Conservation (phyloP, 345 rosid species). For the Excoecaria agallocha region DNA sequence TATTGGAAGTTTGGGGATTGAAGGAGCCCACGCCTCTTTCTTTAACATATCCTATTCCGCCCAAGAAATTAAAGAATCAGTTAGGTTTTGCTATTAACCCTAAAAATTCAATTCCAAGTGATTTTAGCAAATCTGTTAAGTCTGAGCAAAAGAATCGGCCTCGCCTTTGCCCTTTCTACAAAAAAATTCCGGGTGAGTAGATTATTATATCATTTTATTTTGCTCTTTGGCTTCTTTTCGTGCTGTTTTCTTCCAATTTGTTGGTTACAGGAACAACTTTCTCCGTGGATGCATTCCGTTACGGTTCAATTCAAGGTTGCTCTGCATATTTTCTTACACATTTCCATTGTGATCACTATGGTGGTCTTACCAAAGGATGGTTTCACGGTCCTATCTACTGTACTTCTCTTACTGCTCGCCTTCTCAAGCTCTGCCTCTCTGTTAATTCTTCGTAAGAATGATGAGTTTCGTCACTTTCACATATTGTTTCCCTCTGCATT, state of each 20-base stretch:
- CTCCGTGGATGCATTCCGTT: conserved; percentile 78
- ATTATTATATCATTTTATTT: neutral
- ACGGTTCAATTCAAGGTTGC: conserved; percentile 55
- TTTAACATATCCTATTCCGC: conserved; percentile 15
- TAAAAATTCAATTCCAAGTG: neutral
- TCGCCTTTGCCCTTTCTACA: conserved; percentile 69
- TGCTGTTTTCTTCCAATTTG: neutral
- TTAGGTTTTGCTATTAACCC: neutral
- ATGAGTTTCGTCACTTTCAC: neutral
- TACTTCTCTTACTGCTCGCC: conserved; percentile 62
- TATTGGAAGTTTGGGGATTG: conserved; percentile 66
- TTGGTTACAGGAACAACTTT: conserved; percentile 52
- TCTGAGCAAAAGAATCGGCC: conserved; percentile 20
- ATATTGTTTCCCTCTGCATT: neutral
- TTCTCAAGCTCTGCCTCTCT: conserved; percentile 55
- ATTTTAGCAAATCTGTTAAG: neutral
- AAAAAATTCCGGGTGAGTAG: conserved; percentile 61
- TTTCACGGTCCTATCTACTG: conserved; percentile 73
- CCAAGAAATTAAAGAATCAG: conserved; percentile 6
- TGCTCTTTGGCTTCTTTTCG: neutral
- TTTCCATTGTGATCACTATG: conserved; percentile 72
- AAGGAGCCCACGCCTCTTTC: conserved; percentile 31
- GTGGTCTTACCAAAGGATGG: conserved; percentile 70
- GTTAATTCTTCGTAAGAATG: conserved; percentile 50
- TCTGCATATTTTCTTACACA: conserved; percentile 81